A percentile compares a stretch with the other conserved stretches of the same genome.
phyloP scores from a whole-genome alignment of 176 grass and related monocot genomes.

The Ensete ventricosum region DNA sequence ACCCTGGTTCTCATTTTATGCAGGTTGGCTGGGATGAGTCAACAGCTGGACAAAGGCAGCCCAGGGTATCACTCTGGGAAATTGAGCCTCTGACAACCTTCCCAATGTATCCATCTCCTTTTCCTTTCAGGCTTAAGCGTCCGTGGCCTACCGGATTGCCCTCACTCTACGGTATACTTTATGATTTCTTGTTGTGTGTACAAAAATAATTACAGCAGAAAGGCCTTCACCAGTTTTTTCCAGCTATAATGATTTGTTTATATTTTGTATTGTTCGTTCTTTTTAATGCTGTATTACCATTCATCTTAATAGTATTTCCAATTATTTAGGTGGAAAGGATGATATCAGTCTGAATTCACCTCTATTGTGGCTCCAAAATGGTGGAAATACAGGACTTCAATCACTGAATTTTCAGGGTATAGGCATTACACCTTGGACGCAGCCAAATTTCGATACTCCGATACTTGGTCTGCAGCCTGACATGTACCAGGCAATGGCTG shows the following conservation, averaged over 20 bases:
- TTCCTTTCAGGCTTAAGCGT: conserved; percentile 86
- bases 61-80: conserved; percentile 94
- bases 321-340: conserved; percentile 64
- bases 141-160: conserved; percentile 87
- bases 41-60: conserved; percentile 87
- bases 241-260: background rate
- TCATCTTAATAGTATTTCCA: background rate
- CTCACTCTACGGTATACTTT: conserved; percentile 54
- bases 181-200: conserved; percentile 16
- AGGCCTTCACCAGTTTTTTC: no score
- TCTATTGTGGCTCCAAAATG: conserved; percentile 75
- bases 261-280: background rate
- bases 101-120: conserved; percentile 89
- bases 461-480: conserved; percentile 59
- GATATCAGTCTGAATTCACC: conserved; percentile 63
- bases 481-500: conserved; percentile 55
- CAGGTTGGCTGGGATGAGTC: conserved; percentile 99
- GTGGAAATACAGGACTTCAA: conserved; percentile 50
- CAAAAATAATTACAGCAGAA: background rate
- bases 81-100: conserved; percentile 96
- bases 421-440: conserved; percentile 66
- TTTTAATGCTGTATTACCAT: no score
- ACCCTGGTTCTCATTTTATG: background rate
- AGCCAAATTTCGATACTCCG: conserved; percentile 55
- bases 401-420: conserved; percentile 76